Evolutionary conservation across 2,329 filamentous ascomycete genomes (phyloP), one percentile per base, ranked within the genome.

Genomic region (Blastomyces silverae): DNA sequence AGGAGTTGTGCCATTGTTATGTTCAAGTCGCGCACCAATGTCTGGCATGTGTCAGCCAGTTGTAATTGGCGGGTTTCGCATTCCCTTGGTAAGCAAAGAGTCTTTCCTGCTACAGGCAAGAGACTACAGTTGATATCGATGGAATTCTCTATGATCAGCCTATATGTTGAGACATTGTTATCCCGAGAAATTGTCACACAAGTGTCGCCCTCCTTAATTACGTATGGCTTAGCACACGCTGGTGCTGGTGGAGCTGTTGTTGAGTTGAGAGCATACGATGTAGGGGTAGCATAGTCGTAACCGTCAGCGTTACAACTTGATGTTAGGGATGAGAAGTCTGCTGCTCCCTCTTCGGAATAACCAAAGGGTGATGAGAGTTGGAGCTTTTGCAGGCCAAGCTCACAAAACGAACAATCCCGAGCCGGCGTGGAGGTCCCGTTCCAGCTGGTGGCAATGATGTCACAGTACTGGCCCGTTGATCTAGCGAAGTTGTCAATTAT

Each of bases 301-400:
- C 59, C 61, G 7, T 52, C 62, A 10, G 34, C 65, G 15, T 34
- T 31, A 46, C 67, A 68, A 39, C 64, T 67, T 28, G 44, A 50
- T 59, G 48, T 64, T 57, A 37, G 13, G 10, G 42, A 61, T 15
- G 37, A 48, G 58, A 61, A 61, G n/a, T 61, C 58, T 46, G 42
- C 53, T n/a, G 65, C 65, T 22, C 64, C 57, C 8, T 65, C 62
- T 22, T 65, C 61, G 37, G 63, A 59, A 59, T 69, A 69, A 28
- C 62, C 67, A 52, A 69, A 68, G 15, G 66, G 57, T 1, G 67
- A 69, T 60, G 62, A 64, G n/a, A 69, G 65, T 42, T 68, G 58
- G 15, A 62, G 34, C 50, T 68, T 65, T 37, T 63, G 61, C 4
- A 58, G 67, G n/a, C 48, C 44, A 17, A 67, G 57, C 42, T 67